Percentiles rank a stretch among this genome's conserved stretches.
These are phyloP conservation scores for Floccularia luteovirens DNA, from an alignment of 768 basidiomycete genomes.

Conservation along the genomic window DNA sequence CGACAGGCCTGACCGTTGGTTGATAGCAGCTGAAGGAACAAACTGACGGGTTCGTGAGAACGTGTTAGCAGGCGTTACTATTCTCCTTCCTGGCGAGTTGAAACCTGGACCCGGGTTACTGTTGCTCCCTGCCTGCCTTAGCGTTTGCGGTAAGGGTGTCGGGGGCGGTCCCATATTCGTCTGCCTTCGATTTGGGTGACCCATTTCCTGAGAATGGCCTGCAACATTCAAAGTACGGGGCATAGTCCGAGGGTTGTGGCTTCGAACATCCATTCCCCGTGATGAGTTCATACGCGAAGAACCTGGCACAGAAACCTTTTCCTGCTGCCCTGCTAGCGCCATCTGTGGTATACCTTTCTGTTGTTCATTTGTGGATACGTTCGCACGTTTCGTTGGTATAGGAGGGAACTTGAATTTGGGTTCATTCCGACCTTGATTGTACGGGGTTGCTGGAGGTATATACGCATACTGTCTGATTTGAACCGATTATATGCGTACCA, in stretches of 20 bases:
- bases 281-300: not conserved
- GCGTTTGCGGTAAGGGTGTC: constrained; percentile 32
- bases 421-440: constrained; percentile 26
- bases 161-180: constrained; percentile 46
- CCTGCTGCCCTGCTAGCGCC: not conserved
- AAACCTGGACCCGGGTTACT: not conserved
- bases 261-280: too few species aligned
- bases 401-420: constrained; percentile 35
- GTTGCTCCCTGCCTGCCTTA: not conserved
- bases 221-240: constrained; percentile 1
- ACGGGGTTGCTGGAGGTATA: constrained; percentile 35
- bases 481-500: constrained; percentile 13
- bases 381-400: constrained; percentile 29
- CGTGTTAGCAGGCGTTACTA: too few species aligned
- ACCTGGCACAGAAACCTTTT: not conserved
- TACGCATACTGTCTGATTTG: constrained; percentile 61
- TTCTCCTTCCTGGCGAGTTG: not conserved
- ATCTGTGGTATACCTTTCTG: not conserved
- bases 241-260: not conserved
- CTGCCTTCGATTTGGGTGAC: constrained; percentile 14
- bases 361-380: constrained; percentile 12
- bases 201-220: constrained; percentile 8
- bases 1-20: too few species aligned
- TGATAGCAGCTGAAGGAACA: too few species aligned
- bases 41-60: too few species aligned